Conservation (phyloP, 2,329 filamentous ascomycete genomes). For the Drechmeria coniospora region DNA sequence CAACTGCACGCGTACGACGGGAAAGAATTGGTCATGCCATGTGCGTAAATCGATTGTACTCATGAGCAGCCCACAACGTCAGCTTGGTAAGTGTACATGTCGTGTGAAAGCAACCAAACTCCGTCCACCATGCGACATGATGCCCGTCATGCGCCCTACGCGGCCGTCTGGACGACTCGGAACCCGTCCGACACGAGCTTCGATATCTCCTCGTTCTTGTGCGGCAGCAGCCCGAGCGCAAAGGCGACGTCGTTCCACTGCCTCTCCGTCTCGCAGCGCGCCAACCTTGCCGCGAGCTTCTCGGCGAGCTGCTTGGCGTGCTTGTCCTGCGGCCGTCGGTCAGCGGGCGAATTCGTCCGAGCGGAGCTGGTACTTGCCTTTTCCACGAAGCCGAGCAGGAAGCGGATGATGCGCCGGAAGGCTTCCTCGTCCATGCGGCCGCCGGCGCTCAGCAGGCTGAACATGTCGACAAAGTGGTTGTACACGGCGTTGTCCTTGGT, state of each 20-base stretch:
- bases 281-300: slow-evolving; percentile 76
- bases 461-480: slow-evolving; percentile 99
- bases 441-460: slow-evolving; percentile 77
- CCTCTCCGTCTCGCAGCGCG: slow-evolving; percentile 76
- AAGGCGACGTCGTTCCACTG: slow-evolving; percentile 98
- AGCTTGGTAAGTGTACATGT: too few species aligned
- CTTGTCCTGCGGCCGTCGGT: slow-evolving; percentile 55
- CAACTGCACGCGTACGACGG: too few species aligned
- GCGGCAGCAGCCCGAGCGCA: slow-evolving; percentile 73
- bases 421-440: slow-evolving; percentile 68
- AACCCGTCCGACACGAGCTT: slow-evolving; percentile 65
- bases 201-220: slow-evolving; percentile 82
- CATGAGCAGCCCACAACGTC: too few species aligned
- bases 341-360: slow-evolving; percentile 4
- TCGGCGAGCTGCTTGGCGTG: slow-evolving; percentile 88
- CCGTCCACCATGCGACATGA: too few species aligned
- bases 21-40: too few species aligned
- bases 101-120: too few species aligned
- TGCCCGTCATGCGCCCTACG: too few species aligned
- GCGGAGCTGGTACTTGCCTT: slow-evolving; percentile 47
- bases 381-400: slow-evolving; percentile 89
- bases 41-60: too few species aligned
- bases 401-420: slow-evolving; percentile 76
- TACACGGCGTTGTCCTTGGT: slow-evolving; percentile 99
- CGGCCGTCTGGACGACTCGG: slow-evolving; percentile 49